phyloP scores from a whole-genome alignment of 768 basidiomycete species.

The Kockovaella imperatae region DNA sequence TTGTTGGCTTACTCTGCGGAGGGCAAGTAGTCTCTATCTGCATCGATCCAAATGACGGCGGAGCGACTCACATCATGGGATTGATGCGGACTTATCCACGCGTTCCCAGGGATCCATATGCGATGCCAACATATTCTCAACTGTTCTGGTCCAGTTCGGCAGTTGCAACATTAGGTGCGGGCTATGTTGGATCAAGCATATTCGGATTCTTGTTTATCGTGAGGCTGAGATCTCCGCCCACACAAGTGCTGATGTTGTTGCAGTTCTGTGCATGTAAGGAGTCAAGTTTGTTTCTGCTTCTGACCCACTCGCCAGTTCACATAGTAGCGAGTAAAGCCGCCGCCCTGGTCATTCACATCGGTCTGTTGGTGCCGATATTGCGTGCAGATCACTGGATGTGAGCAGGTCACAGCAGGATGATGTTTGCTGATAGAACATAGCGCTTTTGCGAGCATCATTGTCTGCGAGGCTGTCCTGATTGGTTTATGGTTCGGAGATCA shows the following conservation, averaged over 20 bases:
- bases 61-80: conserved; percentile 35
- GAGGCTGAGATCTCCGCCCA: conserved; percentile 15
- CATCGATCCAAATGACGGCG: conserved; percentile 40
- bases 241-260: not conserved
- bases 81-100: conserved; percentile 31
- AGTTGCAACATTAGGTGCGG: conserved; percentile 37
- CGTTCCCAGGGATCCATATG: conserved; percentile 32
- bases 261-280: conserved; percentile 33
- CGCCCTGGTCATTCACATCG: conserved; percentile 81
- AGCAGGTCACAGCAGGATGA: conserved; percentile 38
- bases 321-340: conserved; percentile 85
- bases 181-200: conserved; percentile 38
- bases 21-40: conserved; percentile 43
- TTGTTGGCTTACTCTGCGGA: conserved; percentile 36
- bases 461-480: conserved; percentile 77
- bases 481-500: conserved; percentile 96
- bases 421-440: conserved; percentile 50
- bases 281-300: not conserved
- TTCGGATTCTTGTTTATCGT: conserved; percentile 41
- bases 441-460: conserved; percentile 71
- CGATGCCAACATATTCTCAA: conserved; percentile 36
- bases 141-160: conserved; percentile 39
- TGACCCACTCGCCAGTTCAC: conserved; percentile 46
- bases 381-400: conserved; percentile 86
- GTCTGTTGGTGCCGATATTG: conserved; percentile 72